phyloP scores from a whole-genome alignment of 495 filamentous ascomycete genomes.

The Annulohypoxylon nitens region DNA sequence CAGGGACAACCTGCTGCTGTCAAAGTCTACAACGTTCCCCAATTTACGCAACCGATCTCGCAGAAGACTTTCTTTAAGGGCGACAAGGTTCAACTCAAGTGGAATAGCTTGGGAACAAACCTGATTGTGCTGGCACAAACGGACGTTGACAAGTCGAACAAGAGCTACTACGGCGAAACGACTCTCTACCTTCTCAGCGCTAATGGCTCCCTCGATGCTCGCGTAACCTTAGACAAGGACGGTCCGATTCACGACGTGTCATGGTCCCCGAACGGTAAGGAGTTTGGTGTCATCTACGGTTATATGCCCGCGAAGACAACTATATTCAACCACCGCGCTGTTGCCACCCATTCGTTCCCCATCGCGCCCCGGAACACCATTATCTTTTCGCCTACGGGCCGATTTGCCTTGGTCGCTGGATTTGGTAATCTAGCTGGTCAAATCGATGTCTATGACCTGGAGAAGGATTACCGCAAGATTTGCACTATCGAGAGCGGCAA shows the following conservation, averaged over 20 bases:
- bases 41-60: conserved; percentile 82
- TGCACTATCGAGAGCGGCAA: conserved; percentile 96
- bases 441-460: conserved; percentile 96
- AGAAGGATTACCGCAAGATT: conserved; percentile 90
- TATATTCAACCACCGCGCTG: conserved; percentile 90
- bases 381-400: conserved; percentile 91
- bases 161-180: conserved; percentile 99
- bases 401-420: conserved; percentile 92
- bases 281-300: conserved; percentile 97
- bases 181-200: conserved; percentile 95
- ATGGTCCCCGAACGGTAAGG: conserved; percentile 97
- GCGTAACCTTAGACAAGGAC: conserved; percentile 94
- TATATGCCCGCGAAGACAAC: conserved; percentile 98
- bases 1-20: conserved; percentile 92
- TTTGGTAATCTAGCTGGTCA: conserved; percentile 98
- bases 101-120: conserved; percentile 90
- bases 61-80: conserved; percentile 99
- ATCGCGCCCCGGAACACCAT: conserved; percentile 93
- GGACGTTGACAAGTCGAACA: conserved; percentile 96
- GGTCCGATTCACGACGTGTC: conserved; percentile 97
- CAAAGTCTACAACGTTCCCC: conserved; percentile 92
- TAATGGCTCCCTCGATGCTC: conserved; percentile 90
- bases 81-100: conserved; percentile 98
- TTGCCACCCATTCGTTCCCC: conserved; percentile 83
- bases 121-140: conserved; percentile 97